These are phyloP conservation scores for Tremellales sp. DNA, from an alignment of 1,284 basidiomycete genomes.

Conservation along the genomic window DNA sequence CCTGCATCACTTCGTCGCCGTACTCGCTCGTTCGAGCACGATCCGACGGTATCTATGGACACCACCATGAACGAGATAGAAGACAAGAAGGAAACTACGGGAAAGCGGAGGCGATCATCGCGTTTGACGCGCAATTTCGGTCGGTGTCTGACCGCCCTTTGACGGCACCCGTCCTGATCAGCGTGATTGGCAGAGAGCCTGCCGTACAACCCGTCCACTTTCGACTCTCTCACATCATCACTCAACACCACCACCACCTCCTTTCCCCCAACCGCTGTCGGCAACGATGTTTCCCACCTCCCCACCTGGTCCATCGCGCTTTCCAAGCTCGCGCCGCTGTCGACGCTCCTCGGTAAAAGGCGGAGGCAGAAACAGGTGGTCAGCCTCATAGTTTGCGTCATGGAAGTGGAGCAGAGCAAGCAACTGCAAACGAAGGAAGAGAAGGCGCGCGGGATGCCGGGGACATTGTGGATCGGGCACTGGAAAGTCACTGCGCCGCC, in stretches of 20 bases:
- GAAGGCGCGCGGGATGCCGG: conserved; percentile 14
- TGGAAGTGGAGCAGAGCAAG: conserved; percentile 21
- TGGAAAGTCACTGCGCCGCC: conserved; percentile 33
- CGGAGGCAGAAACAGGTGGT: conserved; percentile 7
- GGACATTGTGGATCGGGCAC: conserved; percentile 30
- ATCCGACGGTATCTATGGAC: background rate
- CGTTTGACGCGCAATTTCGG: conserved; percentile 8
- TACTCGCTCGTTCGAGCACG: no score
- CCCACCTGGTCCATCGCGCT: conserved; percentile 37
- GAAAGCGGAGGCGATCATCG: background rate
- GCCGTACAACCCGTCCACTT: no score
- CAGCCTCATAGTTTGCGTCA: conserved; percentile 34
- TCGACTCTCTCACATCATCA: background rate
- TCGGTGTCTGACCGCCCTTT: conserved; percentile 5
- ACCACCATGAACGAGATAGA: background rate
- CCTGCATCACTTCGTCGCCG: no score
- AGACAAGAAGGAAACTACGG: background rate
- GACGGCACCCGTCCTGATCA: background rate
- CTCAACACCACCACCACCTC: conserved; percentile 2
- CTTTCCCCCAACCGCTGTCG: conserved; percentile 13
- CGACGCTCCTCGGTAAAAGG: conserved; percentile 8
- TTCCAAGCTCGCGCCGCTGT: conserved; percentile 22
- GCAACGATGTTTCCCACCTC: conserved; percentile 20
- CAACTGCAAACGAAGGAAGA: conserved; percentile 17
- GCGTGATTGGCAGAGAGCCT: background rate